Evolutionary conservation across 2,329 filamentous ascomycete species (phyloP), one percentile per base, ranked within the genome.

Genomic region (Aspergillus sp.): DNA sequence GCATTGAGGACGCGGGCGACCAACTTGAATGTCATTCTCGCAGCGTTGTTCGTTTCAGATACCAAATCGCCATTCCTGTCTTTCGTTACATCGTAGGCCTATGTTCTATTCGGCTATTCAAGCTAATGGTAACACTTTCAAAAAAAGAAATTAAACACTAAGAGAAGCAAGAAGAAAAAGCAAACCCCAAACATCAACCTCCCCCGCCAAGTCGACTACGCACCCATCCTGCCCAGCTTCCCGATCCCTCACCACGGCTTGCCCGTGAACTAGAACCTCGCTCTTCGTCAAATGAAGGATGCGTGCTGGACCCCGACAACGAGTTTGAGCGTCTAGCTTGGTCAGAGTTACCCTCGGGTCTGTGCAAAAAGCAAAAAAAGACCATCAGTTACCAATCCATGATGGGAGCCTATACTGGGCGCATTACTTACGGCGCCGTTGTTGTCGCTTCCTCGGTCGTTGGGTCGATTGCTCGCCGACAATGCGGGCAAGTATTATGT

Each of bases 401-500:
- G 31, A 62, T 52, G 21, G 11, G 61, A 31, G n/a, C n/a, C 21
- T 59, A 35, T 37, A 35, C 7, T 24, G 58, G 11, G 23, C 57
- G 35, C 35, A 31, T 35, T 35, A 66, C 64, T 70, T 66, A 68
- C 66, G 61, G 53, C 60, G 59, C 57, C 59, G 56, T 58, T 41
- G 59, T 35, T 17, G 45, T 24, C 37, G 50, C 35, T 24, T 48
- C 35, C 31, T 45, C 39, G 12, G 51, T 55, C 17, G 43, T 55
- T 8, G 56, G 54, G 55, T 66, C 66, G 33, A 79, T 78, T 31
- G 72, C 67, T 45, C 73, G 72, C 41, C 79, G 73, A 55, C 79
- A 81, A 60, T 81, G 79, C 4, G 93, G 93, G 67, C 93, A 98
- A 0, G 93, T 96, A 67, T 97, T 92, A 74, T 97, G 93, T 74